Base-by-base conservation (phyloP, 192 early-diverging fungal genomes). In the Coemansia sp. region DNA sequence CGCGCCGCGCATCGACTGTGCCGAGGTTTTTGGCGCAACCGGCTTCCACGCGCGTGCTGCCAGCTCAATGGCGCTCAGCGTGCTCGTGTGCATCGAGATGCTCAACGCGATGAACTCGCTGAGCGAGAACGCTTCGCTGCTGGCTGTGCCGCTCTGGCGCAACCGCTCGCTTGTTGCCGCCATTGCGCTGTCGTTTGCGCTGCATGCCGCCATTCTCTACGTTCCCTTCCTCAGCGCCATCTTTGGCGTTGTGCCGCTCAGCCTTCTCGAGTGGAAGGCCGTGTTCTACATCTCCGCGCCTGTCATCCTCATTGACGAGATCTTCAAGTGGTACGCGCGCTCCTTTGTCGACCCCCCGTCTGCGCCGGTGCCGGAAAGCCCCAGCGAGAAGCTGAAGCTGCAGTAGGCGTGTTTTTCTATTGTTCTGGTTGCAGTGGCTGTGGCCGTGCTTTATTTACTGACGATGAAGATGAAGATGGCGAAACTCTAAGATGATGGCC, bases 61-160 rank as follows among this genome's bases (percentile, higher is more conserved):
- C 22, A 97, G 96, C 40, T 97, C 98, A 41, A 92, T 98, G 83
- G 94, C 93, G 54, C 85, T 99, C 58, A 95, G 95, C 25, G 93
- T 99, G 67, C 76, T 99, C 54, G 96, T 98, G 14, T 91, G 92
- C 37, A 97, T 99, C 71, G 96, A 99, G 77, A 98, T 99, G 98
- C 91, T 98, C 72, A 98, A 99, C 77, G 96, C 98, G 56, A 94
- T 98, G 84, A 98, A 98, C 85, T 90, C 88, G 77, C 84, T 98
- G 57, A 95, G 93, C 16, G 98, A 98, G 85, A 97, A 99, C 78
- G 95, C 95, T 64, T 93, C 91, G 37, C 78, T 99, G 68, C 77
- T 98, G 37, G 92, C 92, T 5, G 88, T 98, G 63, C 94, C 93
- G n/a, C 63, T 99, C 58, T 95, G 93, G 92, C 84, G 84, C 43